Evolutionary conservation across 768 basidiomycete genomes (phyloP), one percentile per base, ranked within the genome.

Genomic region (Auriculariales sp.): DNA sequence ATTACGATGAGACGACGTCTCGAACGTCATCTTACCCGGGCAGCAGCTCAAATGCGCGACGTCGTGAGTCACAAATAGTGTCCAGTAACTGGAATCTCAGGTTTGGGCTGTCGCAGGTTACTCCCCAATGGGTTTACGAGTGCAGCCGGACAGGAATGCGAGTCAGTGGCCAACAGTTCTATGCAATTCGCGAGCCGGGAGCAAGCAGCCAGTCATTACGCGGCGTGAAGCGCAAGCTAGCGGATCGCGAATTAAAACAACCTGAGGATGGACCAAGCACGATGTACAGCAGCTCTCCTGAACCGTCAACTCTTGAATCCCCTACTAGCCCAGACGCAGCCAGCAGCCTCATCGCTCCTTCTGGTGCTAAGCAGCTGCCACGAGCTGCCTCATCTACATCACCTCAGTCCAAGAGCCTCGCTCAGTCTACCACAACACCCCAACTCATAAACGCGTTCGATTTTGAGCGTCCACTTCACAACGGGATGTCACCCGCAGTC

Each of bases 31-130:
- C 48, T 89, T 12, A 57, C 70, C 28, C 86, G 59, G 60, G 81
- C 68, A 42, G 29, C 11, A n/a, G 32, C n/a, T 36, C n/a, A 9
- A 6, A 36, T 22, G 35, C 32, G 35, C 35, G 35, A 36, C 35
- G 35, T 36, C 35, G 22, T 22, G 35, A 15, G 35, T 36, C 35
- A 6, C 22, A 39, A 14, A 7, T 32, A 32, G 7, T 15, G 15
- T 9, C 31, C 31, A 15, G 7, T 32, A 15, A 32, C 31, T 9
- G 31, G 15, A 32, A 7, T 32, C 9, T 15, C 9, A 32, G 85
- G 82, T 74, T 71, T 66, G 68, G 68, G 29, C 87, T 82, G 56
- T 67, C 73, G 0, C 71, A 87, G 22, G 83, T 89, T 10, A 79
- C 73, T 2, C 82, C 83, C 1, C 66, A 75, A 28, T 89, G 85